These are phyloP conservation scores for Botrytis hyacinthi DNA, from an alignment of 2,329 filamentous ascomycete species.

Conservation along the genomic window DNA sequence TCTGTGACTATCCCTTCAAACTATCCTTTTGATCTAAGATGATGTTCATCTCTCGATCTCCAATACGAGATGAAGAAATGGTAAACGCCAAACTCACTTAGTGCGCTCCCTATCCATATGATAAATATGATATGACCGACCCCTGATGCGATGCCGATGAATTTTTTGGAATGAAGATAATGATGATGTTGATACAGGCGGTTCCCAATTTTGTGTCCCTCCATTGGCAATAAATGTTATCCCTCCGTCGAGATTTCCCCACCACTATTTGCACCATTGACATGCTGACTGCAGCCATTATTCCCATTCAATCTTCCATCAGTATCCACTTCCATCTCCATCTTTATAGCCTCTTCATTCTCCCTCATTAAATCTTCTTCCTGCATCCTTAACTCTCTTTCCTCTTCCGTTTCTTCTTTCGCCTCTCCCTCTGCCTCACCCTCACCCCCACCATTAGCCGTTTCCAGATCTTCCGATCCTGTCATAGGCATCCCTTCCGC, in stretches of 20 bases:
- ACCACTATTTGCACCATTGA: not conserved
- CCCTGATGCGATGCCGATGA: not conserved
- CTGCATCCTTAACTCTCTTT: slow-evolving; percentile 27
- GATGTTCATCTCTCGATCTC: not conserved
- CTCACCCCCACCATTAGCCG: not conserved
- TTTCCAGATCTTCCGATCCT: not conserved
- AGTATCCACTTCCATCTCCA: slow-evolving; percentile 56
- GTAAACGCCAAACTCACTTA: not conserved
- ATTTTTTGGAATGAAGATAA: not conserved
- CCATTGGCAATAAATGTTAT: not conserved
- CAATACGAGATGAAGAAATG: not conserved
- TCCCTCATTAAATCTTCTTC: slow-evolving; percentile 34
- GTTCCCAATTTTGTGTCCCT: not conserved
- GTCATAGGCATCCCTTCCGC: slow-evolving; percentile 21
- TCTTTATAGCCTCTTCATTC: slow-evolving; percentile 37
- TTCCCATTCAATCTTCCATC: slow-evolving; percentile 46
- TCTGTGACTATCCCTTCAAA: not conserved
- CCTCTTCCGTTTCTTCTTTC: slow-evolving; percentile 29
- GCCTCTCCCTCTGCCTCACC: not conserved
- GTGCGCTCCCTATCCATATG: not conserved
- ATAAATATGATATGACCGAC: not conserved
- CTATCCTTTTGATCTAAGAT: not conserved
- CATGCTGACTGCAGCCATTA: not conserved
- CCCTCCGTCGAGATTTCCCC: not conserved
- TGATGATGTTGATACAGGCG: slow-evolving; percentile 1